These are phyloP conservation scores for Solanum lycopersicoides DNA, from an alignment of 257 asterid genomes.

Conservation along the genomic window DNA sequence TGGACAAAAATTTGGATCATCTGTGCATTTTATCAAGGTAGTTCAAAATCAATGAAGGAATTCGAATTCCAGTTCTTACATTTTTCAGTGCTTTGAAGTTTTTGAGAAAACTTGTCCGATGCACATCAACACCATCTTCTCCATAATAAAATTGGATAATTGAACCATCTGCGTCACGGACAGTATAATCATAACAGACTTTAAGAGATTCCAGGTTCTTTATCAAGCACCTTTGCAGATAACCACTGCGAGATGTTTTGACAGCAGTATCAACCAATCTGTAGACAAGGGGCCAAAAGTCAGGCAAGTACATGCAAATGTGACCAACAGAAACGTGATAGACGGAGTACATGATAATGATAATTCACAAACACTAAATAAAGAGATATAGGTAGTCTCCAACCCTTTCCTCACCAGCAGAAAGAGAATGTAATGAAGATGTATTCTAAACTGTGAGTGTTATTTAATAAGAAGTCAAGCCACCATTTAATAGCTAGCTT, in stretches of 20 bases:
- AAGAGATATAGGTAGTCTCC: background rate
- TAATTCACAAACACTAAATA: background rate
- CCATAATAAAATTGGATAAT: slow-evolving; percentile 84
- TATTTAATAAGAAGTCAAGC: background rate
- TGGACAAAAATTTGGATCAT: background rate
- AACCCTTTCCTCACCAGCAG: background rate
- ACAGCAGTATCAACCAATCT: slow-evolving; percentile 99
- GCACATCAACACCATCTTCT: slow-evolving; percentile 95
- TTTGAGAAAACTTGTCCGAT: slow-evolving; percentile 72
- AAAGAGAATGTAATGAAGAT: background rate
- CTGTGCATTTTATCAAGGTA: background rate
- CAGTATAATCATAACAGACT: slow-evolving; percentile 87
- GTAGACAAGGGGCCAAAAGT: slow-evolving; percentile 13
- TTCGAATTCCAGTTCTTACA: slow-evolving; percentile 28
- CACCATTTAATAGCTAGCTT: background rate
- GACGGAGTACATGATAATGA: background rate
- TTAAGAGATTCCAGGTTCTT: slow-evolving; percentile 90
- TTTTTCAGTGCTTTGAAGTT: slow-evolving; percentile 73
- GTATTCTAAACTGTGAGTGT: background rate
- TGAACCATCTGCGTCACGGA: slow-evolving; percentile 97
- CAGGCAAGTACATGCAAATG: background rate
- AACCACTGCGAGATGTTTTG: slow-evolving; percentile 98
- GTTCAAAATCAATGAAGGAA: background rate
- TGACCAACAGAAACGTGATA: background rate
- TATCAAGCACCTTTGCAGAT: slow-evolving; percentile 80